phyloP scores from a whole-genome alignment of 306 rosid genomes.

The Elaeagnus macrophylla region DNA sequence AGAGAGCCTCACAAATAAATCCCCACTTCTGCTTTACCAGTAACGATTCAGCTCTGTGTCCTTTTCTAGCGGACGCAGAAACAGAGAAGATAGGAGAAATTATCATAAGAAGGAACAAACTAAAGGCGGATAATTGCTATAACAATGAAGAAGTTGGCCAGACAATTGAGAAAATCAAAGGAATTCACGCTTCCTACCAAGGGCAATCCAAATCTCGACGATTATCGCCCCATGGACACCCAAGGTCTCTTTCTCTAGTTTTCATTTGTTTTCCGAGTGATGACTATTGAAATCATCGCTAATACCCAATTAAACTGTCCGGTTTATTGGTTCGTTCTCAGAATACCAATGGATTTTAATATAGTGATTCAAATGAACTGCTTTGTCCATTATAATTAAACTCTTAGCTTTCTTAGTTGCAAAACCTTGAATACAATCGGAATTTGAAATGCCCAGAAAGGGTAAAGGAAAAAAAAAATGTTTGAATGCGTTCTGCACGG shows the following conservation, averaged over 20 bases:
- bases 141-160: slow-evolving; percentile 52
- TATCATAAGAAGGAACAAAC: too few species aligned
- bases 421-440: too few species aligned
- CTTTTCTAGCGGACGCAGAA: too few species aligned
- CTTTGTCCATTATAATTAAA: too few species aligned
- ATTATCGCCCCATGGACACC: slow-evolving; percentile 52
- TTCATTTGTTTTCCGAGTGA: not conserved
- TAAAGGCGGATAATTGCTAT: not conserved
- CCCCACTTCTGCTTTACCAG: too few species aligned
- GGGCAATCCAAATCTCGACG: slow-evolving; percentile 36
- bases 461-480: too few species aligned
- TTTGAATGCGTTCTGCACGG: not conserved
- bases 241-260: slow-evolving; percentile 18
- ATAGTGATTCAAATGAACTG: too few species aligned
- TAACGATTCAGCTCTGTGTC: too few species aligned
- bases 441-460: not conserved
- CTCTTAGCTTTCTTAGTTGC: too few species aligned
- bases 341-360: too few species aligned
- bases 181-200: slow-evolving; percentile 59
- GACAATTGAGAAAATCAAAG: slow-evolving; percentile 39
- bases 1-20: too few species aligned
- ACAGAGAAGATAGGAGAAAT: too few species aligned
- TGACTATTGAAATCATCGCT: not conserved
- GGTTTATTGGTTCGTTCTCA: not conserved
- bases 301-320: not conserved